Evolutionary conservation across 225 moss, liverwort and hornwort genomes (phyloP).

Genomic region (Pseudisothecium myosuroides): DNA sequence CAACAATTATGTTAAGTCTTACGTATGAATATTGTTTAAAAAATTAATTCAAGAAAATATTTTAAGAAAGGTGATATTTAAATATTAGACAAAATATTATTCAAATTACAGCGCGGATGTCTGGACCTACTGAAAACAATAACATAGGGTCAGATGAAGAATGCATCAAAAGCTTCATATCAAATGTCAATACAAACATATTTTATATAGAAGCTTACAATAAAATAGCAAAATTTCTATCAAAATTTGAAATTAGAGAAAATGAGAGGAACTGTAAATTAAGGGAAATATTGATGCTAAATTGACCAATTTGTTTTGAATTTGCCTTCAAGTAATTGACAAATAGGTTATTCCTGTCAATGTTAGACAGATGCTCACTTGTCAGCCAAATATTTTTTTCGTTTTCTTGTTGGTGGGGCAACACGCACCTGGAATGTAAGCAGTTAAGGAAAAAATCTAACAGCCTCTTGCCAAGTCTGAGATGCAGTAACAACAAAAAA

Average conservation of each 20-base stretch:
- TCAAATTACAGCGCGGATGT: not conserved
- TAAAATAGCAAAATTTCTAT: not conserved
- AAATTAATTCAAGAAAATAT: not conserved
- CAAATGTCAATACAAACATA: not conserved
- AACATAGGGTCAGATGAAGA: no score
- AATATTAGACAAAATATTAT: not conserved
- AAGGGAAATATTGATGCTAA: not conserved
- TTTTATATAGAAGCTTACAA: not conserved
- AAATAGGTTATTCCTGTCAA: not conserved
- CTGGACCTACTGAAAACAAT: not conserved
- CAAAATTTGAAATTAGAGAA: not conserved
- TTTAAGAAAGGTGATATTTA: not conserved
- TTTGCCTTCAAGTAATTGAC: not conserved
- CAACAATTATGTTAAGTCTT: not conserved
- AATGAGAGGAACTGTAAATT: not conserved
- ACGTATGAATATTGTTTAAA: not conserved
- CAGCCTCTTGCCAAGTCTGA: not conserved
- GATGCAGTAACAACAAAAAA: no score
- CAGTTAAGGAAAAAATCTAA: not conserved
- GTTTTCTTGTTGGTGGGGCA: not conserved
- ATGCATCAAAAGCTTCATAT: not conserved
- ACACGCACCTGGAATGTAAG: not conserved
- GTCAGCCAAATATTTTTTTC: not conserved
- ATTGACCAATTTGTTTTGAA: not conserved
- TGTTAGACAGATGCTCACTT: not conserved